Conservation (phyloP, 345 rosid genomes). For the Gossypium thurberi region DNA sequence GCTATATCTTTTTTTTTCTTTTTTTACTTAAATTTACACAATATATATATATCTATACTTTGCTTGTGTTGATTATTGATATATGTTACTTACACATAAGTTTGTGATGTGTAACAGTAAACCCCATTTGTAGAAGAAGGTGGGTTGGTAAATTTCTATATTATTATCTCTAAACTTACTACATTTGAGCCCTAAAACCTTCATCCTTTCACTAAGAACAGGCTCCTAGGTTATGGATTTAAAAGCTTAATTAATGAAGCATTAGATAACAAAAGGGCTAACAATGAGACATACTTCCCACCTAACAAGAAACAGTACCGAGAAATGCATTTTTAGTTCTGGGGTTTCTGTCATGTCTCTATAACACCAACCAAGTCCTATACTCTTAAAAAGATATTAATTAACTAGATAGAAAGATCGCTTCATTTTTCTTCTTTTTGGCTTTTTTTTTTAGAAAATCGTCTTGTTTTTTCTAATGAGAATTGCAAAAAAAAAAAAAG, state of each 20-base stretch:
- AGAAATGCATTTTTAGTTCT: slow-evolving; percentile 40
- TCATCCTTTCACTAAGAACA: slow-evolving; percentile 21
- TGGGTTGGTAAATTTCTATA: slow-evolving; percentile 33
- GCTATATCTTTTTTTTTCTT: too few species aligned
- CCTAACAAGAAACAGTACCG: slow-evolving; percentile 28
- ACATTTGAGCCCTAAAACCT: slow-evolving; percentile 20
- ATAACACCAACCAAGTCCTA: slow-evolving; percentile 32
- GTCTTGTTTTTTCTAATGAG: slow-evolving; percentile 12
- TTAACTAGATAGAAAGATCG: not conserved
- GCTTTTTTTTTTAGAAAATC: not conserved
- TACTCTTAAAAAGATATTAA: not conserved
- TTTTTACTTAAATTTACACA: too few species aligned
- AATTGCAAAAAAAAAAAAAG: not conserved
- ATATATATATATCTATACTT: not conserved
- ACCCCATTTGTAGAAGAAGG: slow-evolving; percentile 7
- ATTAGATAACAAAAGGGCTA: slow-evolving; percentile 28
- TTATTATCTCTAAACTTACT: slow-evolving; percentile 5
- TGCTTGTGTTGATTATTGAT: slow-evolving; percentile 20
- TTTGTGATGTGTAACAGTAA: slow-evolving; percentile 15
- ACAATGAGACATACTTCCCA: slow-evolving; percentile 39
- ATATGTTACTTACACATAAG: slow-evolving; percentile 27
- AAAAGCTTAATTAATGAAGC: slow-evolving; percentile 13
- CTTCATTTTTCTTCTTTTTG: slow-evolving; percentile 19
- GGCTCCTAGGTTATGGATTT: slow-evolving; percentile 10
- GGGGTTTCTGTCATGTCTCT: slow-evolving; percentile 50